Percentiles rank a stretch among this genome's conserved stretches.
Evolutionary conservation across 306 rosid genomes (phyloP).

Genomic region (Glycine latifolia): DNA sequence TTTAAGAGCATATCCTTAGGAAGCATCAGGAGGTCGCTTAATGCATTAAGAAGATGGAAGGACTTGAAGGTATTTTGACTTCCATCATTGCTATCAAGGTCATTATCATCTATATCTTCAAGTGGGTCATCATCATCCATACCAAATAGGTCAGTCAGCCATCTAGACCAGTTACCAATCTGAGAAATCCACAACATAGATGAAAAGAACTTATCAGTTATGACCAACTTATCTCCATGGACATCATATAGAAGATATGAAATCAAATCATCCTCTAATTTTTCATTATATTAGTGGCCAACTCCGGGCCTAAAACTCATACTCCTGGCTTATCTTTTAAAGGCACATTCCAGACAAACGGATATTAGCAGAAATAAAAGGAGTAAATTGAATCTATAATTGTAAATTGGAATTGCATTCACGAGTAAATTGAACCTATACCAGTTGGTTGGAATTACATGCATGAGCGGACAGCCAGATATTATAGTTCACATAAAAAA

Average conservation of each 20-base stretch:
- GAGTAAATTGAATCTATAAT: constrained; percentile 10
- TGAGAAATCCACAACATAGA: constrained; percentile 46
- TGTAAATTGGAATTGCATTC: constrained; percentile 25
- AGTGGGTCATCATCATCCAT: constrained; percentile 75
- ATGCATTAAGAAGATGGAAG: constrained; percentile 85
- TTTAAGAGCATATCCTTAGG: constrained; percentile 94
- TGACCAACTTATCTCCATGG: too few relatives aligned
- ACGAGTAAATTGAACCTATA: constrained; percentile 1
- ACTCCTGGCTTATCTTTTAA: constrained; percentile 1
- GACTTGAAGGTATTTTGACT: constrained; percentile 71
- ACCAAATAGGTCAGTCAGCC: constrained; percentile 86
- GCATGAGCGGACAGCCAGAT: background rate
- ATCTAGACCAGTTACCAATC: constrained; percentile 99
- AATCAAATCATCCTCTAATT: too few relatives aligned
- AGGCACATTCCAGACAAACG: constrained; percentile 4
- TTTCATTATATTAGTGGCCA: too few relatives aligned
- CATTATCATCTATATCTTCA: constrained; percentile 57
- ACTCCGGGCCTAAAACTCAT: background rate
- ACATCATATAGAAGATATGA: too few relatives aligned
- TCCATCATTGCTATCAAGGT: constrained; percentile 51
- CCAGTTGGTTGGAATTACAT: constrained; percentile 22
- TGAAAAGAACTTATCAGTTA: too few relatives aligned
- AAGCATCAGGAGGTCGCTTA: constrained; percentile 97
- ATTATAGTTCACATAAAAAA: constrained; percentile 3
- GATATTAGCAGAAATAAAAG: constrained; percentile 24